Conservation (phyloP, 192 early-diverging fungal species). For the Podila minutissima region DNA sequence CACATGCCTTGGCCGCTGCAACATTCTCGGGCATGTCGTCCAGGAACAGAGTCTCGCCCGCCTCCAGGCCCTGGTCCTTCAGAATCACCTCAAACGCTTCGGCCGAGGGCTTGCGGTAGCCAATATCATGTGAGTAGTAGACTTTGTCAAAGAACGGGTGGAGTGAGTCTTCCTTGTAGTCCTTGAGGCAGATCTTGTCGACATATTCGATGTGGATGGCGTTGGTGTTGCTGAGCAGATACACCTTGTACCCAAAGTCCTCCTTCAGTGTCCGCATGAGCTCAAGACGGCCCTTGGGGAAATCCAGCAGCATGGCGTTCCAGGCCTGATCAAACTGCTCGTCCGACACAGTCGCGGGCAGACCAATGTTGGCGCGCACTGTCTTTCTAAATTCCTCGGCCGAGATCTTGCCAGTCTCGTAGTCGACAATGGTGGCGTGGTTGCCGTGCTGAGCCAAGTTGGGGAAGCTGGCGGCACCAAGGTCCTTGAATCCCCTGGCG, state of each 20-base stretch:
- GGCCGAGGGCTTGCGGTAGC: slow-evolving; percentile 30
- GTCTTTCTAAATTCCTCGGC: slow-evolving; percentile 19
- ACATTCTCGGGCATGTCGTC: slow-evolving; percentile 50
- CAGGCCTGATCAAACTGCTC: slow-evolving; percentile 33
- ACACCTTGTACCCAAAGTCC: slow-evolving; percentile 43
- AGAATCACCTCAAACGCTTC: slow-evolving; percentile 43
- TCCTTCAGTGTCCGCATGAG: slow-evolving; percentile 31
- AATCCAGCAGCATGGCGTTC: slow-evolving; percentile 49
- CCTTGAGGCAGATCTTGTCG: slow-evolving; percentile 29
- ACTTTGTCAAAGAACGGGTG: slow-evolving; percentile 46
- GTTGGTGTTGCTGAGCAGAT: slow-evolving; percentile 44
- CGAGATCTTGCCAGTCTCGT: slow-evolving; percentile 41
- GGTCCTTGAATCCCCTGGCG: slow-evolving; percentile 19
- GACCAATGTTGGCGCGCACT: slow-evolving; percentile 22
- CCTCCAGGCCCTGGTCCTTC: slow-evolving; percentile 22
- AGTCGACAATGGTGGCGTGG: slow-evolving; percentile 15
- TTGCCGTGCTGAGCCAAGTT: slow-evolving; percentile 12
- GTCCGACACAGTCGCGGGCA: slow-evolving; percentile 37
- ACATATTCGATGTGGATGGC: slow-evolving; percentile 44
- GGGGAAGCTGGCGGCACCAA: slow-evolving; percentile 34
- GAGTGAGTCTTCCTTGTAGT: slow-evolving; percentile 16
- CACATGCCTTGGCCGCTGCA: slow-evolving; percentile 38
- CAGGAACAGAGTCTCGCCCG: slow-evolving; percentile 33
- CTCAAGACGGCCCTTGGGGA: slow-evolving; percentile 41
- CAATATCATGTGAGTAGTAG: slow-evolving; percentile 44